Percentiles rank a stretch among this genome's conserved stretches.
Evolutionary conservation across 805 yeast genomes (phyloP).

Genomic region (Schizosaccharomyces pombe): DNA sequence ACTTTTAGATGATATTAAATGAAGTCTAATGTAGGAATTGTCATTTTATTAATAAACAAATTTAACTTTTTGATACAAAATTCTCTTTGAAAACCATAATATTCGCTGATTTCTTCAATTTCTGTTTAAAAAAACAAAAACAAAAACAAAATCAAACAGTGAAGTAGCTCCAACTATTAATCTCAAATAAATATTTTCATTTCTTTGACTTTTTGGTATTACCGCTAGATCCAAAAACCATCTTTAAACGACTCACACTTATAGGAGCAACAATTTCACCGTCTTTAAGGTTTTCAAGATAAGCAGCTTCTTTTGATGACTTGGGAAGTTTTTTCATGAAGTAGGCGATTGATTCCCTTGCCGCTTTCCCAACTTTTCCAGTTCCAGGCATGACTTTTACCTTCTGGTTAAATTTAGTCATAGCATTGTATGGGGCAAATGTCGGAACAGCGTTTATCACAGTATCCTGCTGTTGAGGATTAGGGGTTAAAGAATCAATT

Average conservation of each 20-base stretch:
- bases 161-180: background rate
- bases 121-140: no score
- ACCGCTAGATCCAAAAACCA: background rate
- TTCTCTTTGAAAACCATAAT: no score
- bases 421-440: constrained; percentile 79
- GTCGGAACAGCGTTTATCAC: constrained; percentile 51
- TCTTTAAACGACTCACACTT: background rate
- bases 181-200: no score
- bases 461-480: constrained; percentile 22
- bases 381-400: constrained; percentile 58
- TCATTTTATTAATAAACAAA: no score
- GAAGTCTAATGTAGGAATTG: no score
- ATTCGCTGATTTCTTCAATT: no score
- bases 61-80: no score
- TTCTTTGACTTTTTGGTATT: background rate
- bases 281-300: background rate
- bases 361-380: constrained; percentile 69
- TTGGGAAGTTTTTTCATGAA: background rate
- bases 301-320: background rate
- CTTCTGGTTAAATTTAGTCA: constrained; percentile 53
- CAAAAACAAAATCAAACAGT: background rate
- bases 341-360: background rate
- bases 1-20: constrained; percentile 32
- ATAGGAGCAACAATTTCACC: background rate
- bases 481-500: constrained; percentile 6